Base-by-base conservation (phyloP, 805 yeast species). In the Candida andamanensis region DNA sequence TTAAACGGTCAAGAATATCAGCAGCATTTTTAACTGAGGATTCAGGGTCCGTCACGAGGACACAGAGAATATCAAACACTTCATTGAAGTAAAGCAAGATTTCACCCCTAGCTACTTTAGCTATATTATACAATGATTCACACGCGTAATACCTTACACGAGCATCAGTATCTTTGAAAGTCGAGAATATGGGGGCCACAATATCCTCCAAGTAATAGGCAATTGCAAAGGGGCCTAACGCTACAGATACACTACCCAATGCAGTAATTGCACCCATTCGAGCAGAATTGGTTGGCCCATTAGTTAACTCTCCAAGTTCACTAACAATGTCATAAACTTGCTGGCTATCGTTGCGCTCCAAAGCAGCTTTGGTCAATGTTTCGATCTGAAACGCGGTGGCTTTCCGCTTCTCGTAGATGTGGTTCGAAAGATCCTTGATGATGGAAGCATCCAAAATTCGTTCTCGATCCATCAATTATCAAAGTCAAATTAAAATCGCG, bases 131-230 rank as follows among this genome's bases (percentile, higher is more conserved):
- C 39, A 92, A 67, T 29, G 95, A 82, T 51, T 92, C 98, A 61
- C 97, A 92, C 0, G 98, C 97, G 55, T 87, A 92, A 50, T 92
- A 92, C 33, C 98, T 70, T 6, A 92, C 98, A 44, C 95, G 76
- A n/a, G 95, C 90, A 54, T 92, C 96, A 39, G 92, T 95, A 50
- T 92, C 98, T 30, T 95, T 90, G 55, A 92, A 92, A 37, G 97
- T 90, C 0, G 96, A 90, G 46, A 92, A 66, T 10, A 92, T 95
- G 0, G 98, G 97, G 40, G 85, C 92, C 41, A 92, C 76, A 36
- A 92, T 87, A 32, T 78, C 84, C 37, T 85, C 92, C 29, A 92
- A 58, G 48, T 85, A 90, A 35, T 66, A 64, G 0, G 95, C 92
- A 21, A 92, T 85, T 29, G 89, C 90, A 44, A 76, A 76, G 24